Evolutionary conservation across 768 basidiomycete genomes (phyloP).

Genomic region (Russula sp.): DNA sequence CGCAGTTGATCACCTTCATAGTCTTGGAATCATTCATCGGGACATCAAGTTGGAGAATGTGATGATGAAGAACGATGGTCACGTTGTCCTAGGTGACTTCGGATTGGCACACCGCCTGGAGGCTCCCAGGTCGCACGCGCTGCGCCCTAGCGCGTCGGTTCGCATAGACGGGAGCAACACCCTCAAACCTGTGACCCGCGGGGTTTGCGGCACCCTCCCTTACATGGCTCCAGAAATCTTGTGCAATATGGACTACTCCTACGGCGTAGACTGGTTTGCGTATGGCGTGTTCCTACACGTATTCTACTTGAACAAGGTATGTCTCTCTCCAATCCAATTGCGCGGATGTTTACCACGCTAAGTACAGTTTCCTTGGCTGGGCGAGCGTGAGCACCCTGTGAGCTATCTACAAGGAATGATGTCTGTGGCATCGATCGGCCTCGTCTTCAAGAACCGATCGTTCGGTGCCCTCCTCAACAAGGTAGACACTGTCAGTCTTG

Average conservation of each 20-base stretch:
- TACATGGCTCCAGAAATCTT: slow-evolving; percentile 24
- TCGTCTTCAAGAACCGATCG: slow-evolving; percentile 1
- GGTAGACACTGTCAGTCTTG: neutral
- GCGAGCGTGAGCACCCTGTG: slow-evolving; percentile 8
- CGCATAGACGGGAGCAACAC: neutral
- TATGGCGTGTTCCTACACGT: slow-evolving; percentile 20
- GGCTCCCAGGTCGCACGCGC: neutral
- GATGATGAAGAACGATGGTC: slow-evolving; percentile 78
- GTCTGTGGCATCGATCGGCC: slow-evolving; percentile 7
- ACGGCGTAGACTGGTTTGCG: slow-evolving; percentile 21
- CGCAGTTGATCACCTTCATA: slow-evolving; percentile 87
- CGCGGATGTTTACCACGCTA: neutral
- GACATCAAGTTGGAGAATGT: slow-evolving; percentile 97
- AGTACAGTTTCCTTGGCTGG: slow-evolving; percentile 20
- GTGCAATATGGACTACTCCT: slow-evolving; percentile 17
- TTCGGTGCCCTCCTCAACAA: slow-evolving; percentile 11
- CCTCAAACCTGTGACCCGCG: neutral
- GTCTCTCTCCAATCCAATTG: neutral
- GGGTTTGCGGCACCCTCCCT: slow-evolving; percentile 16
- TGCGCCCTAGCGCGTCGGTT: neutral
- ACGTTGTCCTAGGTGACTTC: slow-evolving; percentile 90
- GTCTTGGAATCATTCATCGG: slow-evolving; percentile 88
- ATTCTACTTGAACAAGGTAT: slow-evolving; percentile 15
- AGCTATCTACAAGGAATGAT: slow-evolving; percentile 16
- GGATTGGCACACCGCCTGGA: slow-evolving; percentile 36